phyloP scores from a whole-genome alignment of 2,329 filamentous ascomycete species.

The Beauveria varroae region DNA sequence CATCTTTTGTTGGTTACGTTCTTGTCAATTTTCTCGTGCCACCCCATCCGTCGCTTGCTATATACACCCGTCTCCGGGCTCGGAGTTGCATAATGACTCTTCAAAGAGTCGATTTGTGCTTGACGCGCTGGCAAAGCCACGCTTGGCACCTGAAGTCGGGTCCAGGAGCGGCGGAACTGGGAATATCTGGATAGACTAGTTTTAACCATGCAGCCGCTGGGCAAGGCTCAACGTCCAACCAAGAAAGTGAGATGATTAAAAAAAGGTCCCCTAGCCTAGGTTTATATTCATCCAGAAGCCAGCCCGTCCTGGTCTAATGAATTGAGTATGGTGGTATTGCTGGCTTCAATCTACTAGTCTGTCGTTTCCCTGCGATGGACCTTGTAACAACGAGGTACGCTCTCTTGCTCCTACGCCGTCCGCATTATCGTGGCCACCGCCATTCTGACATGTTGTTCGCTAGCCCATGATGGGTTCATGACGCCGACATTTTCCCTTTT shows the following conservation, averaged over 20 bases:
- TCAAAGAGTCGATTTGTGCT: not conserved
- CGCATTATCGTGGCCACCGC: too few relatives aligned
- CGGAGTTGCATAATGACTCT: not conserved
- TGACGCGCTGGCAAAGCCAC: not conserved
- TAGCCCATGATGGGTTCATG: slow-evolving; percentile 2
- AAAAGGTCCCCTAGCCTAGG: not conserved
- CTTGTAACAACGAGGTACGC: not conserved
- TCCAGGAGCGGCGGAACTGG: too few relatives aligned
- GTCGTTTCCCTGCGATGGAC: not conserved
- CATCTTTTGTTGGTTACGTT: not conserved
- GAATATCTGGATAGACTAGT: too few relatives aligned
- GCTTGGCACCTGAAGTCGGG: not conserved
- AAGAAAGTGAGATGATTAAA: not conserved
- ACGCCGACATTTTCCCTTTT: slow-evolving; percentile 2
- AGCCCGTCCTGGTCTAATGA: not conserved
- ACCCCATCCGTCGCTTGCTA: not conserved
- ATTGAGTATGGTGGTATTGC: not conserved
- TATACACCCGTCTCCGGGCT: not conserved
- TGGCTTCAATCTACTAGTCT: not conserved
- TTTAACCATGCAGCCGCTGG: not conserved
- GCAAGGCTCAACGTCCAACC: not conserved
- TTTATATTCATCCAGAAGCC: not conserved
- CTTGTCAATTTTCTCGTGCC: not conserved
- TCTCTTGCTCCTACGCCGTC: not conserved
- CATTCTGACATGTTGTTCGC: not conserved